Base-by-base conservation (phyloP, 148 eudicot genomes). In the Tetragonia tetragonoides region DNA sequence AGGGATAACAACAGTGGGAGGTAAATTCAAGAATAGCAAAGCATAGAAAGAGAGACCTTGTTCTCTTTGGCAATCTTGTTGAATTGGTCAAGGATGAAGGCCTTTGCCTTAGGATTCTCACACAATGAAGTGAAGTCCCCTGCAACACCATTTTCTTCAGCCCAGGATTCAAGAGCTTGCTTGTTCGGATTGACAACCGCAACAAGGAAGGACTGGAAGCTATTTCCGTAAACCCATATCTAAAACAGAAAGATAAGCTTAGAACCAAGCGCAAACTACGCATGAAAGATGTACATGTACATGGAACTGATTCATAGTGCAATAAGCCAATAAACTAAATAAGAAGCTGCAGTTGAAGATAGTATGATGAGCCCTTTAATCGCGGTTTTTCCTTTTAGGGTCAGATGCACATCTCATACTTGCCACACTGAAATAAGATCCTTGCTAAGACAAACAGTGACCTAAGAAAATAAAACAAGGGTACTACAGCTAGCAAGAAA, bases 201-300 rank as follows among this genome's bases (percentile, higher is more conserved):
- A 44, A 95, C 91, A 20, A 95, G 91, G 81, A 84, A 92, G 10
- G 99, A 92, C 86, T 89, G 85, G 20, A 88, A 92, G 89, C 97
- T 95, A 87, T 90, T 93, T 71, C 99, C 99, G 76, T 92, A 92
- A 24, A 92, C 70, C 97, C 97, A 95, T 82, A 92, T 86, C 99
- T 95, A 88, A 78, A 75, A 82, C 24, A 72, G 3, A 67, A 2
- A 72, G 17, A 66, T 10, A 38, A 56, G 10, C 24, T 70, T 14
- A 61, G 67, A 34, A 34, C 34, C 70, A 59, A 39, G 23, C 34
- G 34, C 72, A 16, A 28, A 62, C 16, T 10, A 28, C 5, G 40
- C 41, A n/a, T 68, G 28, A 41, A 40, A 68, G n/a, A n/a, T n/a
- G n/a, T n/a, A n/a, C n/a, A n/a, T n/a, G n/a, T n/a, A n/a, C n/a